phyloP scores from a whole-genome alignment of 139 green algal species.

The Picochlorum sp. region DNA sequence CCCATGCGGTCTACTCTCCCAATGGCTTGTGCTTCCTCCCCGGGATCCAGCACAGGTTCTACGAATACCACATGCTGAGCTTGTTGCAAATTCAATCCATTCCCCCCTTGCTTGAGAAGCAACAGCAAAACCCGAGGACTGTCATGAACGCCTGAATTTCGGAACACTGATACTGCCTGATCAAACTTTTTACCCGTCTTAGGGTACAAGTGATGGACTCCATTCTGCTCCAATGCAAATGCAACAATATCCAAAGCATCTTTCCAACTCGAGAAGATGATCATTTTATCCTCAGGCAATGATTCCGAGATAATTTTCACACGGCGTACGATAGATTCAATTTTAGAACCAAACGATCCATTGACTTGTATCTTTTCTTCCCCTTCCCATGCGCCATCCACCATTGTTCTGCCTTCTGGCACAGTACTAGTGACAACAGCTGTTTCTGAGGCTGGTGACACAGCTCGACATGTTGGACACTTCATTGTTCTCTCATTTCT shows the following conservation, averaged over 20 bases:
- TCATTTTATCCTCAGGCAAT: conserved; percentile 26
- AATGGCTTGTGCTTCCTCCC: conserved; percentile 48
- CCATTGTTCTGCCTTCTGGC: neutral
- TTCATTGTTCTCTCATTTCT: conserved; percentile 23
- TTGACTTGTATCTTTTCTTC: conserved; percentile 28
- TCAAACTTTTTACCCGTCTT: conserved; percentile 35
- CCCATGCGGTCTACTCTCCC: conserved; percentile 60
- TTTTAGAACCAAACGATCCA: conserved; percentile 73
- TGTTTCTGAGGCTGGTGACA: conserved; percentile 38
- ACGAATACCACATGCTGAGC: conserved; percentile 78
- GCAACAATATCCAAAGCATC: conserved; percentile 72
- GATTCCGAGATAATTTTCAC: conserved; percentile 39
- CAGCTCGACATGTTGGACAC: conserved; percentile 64
- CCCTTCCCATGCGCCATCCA: neutral
- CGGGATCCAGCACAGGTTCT: conserved; percentile 58
- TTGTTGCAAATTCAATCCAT: conserved; percentile 71
- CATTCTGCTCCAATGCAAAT: conserved; percentile 49
- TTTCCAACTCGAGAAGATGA: conserved; percentile 75
- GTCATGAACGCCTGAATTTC: conserved; percentile 3
- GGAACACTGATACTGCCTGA: conserved; percentile 47
- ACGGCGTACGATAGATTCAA: conserved; percentile 67
- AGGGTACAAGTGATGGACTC: conserved; percentile 35
- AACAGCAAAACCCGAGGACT: conserved; percentile 59
- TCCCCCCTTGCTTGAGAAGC: conserved; percentile 56
- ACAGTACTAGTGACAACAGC: conserved; percentile 12